These are phyloP conservation scores for Gypsophila paniculata DNA, from an alignment of 179 eudicot species.

Conservation along the genomic window DNA sequence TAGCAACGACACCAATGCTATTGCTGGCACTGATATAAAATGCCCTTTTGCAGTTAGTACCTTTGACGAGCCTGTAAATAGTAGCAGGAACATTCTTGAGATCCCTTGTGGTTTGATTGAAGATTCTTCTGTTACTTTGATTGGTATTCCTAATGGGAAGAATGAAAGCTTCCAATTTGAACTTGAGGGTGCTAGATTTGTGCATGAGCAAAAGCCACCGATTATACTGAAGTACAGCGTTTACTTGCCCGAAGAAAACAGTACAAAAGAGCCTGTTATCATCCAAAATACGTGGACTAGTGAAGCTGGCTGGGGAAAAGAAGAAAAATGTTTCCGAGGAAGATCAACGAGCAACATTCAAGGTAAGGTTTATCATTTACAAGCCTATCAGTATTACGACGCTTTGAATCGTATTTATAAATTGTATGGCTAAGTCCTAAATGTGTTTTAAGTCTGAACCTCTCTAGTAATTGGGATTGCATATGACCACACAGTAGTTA, in stretches of 20 bases:
- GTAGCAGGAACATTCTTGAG: constrained; percentile 28
- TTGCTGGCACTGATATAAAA: constrained; percentile 18
- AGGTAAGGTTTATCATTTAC: constrained; percentile 35
- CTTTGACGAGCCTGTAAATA: constrained; percentile 32
- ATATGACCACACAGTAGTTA: background rate
- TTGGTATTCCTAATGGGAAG: constrained; percentile 63
- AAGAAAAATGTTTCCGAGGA: constrained; percentile 67
- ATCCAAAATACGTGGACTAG: constrained; percentile 74
- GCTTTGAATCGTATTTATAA: background rate
- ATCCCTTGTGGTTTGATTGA: constrained; percentile 85
- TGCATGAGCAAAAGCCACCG: constrained; percentile 53
- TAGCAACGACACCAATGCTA: constrained; percentile 18
- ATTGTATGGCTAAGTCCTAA: background rate
- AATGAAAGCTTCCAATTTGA: constrained; percentile 68
- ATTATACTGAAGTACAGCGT: constrained; percentile 62
- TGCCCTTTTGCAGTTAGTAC: constrained; percentile 57
- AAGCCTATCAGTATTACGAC: background rate
- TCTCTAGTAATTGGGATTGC: background rate
- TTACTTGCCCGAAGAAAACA: constrained; percentile 65
- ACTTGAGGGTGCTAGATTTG: constrained; percentile 50
- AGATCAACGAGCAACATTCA: constrained; percentile 34
- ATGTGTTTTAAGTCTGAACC: too few relatives aligned
- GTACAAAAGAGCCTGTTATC: constrained; percentile 58
- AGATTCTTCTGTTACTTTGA: constrained; percentile 76
- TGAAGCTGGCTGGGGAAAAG: constrained; percentile 79